Evolutionary conservation across 2,329 filamentous ascomycete species (phyloP), one percentile per base, ranked within the genome.

Genomic region (Helicocarpus griseus): DNA sequence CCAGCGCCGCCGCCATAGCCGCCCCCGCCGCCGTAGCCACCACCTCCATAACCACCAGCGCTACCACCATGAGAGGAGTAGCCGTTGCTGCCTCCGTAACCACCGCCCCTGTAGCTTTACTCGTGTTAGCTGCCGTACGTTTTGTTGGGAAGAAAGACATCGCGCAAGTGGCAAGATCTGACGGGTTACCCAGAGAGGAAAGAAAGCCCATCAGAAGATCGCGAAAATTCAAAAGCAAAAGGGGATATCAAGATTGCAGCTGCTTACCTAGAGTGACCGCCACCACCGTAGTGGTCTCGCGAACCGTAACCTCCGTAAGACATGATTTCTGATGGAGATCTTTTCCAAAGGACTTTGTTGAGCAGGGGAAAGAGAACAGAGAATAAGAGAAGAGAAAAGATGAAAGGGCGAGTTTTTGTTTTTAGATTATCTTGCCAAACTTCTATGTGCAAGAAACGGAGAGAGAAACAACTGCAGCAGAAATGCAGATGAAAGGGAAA

Each of bases 231-330:
- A 24, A 14, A 58, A 7, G 17, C 2, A 7, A 26, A 3, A 14
- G 24, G n/a, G 21, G 54, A 49, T 57, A 56, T 55, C 54, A 33
- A 50, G 56, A 51, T 58, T 50, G 44, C 53, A 53, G 47, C 24
- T 49, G 44, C 66, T 58, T 73, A 69, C 65, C 69, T 69, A 66
- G 72, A 77, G 63, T 79, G 77, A 68, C 77, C 76, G 64, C 78
- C 77, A 52, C 73, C 74, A 65, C 78, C 76, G 51, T 79, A 77
- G 57, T 77, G 72, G 58, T 76, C 74, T 56, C 74, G 56, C 40
- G 49, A 52, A 49, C 74, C 71, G 60, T 72, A 70, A 57, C 67
- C 66, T 56, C 69, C 78, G 80, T 87, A 86, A 72, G 85, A 87
- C 85, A 87, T 88, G 67, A 65, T 79, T 65, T 54, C 56, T 51